Percentiles rank a stretch among this genome's conserved stretches.
These are phyloP conservation scores for Skeletonema costatum DNA, from an alignment of 108 stramenopile genomes.

Conservation along the genomic window DNA sequence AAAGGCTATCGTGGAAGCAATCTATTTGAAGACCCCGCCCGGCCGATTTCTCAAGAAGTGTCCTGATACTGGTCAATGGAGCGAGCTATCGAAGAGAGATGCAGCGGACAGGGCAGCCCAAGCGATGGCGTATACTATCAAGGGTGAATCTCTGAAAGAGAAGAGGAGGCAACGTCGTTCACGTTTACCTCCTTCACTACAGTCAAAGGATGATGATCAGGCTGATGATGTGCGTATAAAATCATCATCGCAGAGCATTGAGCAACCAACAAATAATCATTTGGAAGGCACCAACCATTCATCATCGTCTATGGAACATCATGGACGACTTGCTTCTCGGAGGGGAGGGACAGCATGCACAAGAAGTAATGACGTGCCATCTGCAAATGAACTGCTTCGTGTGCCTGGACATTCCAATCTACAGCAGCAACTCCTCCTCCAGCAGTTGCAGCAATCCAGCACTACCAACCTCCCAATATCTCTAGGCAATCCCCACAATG, in stretches of 20 bases:
- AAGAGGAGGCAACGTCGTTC: not conserved
- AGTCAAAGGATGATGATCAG: too few relatives aligned
- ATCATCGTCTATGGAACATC: not conserved
- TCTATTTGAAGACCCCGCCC: too few relatives aligned
- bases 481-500: not conserved
- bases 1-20: too few relatives aligned
- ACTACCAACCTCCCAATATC: not conserved
- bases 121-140: too few relatives aligned
- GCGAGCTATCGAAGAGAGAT: too few relatives aligned
- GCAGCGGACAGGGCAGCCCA: too few relatives aligned
- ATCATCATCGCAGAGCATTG: not conserved
- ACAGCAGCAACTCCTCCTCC: not conserved
- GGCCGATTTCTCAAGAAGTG: too few relatives aligned
- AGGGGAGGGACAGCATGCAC: not conserved
- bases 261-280: not conserved
- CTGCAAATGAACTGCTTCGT: not conserved
- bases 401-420: not conserved
- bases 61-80: too few relatives aligned
- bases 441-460: not conserved
- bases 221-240: not conserved
- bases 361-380: not conserved
- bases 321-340: not conserved
- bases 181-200: too few relatives aligned
- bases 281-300: too few relatives aligned
- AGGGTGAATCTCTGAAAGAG: not conserved